phyloP scores from a whole-genome alignment of 2,329 filamentous ascomycete species.

The Penicillium sp. region DNA sequence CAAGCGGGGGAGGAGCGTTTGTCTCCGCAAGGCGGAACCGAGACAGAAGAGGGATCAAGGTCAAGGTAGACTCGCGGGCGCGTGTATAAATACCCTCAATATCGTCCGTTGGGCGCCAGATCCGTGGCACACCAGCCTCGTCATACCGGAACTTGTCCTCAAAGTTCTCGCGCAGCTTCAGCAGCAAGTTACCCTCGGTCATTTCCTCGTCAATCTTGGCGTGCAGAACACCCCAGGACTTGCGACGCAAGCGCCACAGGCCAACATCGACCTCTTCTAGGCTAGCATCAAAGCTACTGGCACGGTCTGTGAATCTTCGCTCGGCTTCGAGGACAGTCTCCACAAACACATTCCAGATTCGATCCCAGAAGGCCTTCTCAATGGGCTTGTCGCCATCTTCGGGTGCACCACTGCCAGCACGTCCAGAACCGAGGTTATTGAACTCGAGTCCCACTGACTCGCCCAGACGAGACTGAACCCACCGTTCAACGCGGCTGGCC shows the following conservation, averaged over 20 bases:
- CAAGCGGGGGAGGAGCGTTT: constrained; percentile 76
- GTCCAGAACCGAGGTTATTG: constrained; percentile 89
- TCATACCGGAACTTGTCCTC: constrained; percentile 99
- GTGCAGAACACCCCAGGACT: constrained; percentile 89
- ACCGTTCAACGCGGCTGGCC: constrained; percentile 87
- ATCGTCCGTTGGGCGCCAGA: constrained; percentile 95
- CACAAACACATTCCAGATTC: constrained; percentile 86
- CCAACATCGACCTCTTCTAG: constrained; percentile 89
- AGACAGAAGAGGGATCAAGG: constrained; percentile 84
- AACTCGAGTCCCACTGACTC: constrained; percentile 92
- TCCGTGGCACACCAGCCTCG: constrained; percentile 87
- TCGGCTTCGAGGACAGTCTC: constrained; percentile 84
- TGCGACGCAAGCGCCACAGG: constrained; percentile 86
- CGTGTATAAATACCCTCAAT: constrained; percentile 95
- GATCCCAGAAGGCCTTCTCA: constrained; percentile 93
- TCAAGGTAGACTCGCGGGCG: constrained; percentile 88
- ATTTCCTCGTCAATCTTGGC: constrained; percentile 96
- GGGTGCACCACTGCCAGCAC: constrained; percentile 78
- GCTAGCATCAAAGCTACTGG: constrained; percentile 90
- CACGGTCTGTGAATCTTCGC: constrained; percentile 79
- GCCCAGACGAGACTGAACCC: constrained; percentile 84
- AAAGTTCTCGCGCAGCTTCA: constrained; percentile 97
- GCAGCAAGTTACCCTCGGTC: constrained; percentile 92
- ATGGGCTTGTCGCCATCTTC: constrained; percentile 73
- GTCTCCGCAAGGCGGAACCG: constrained; percentile 79